These are phyloP conservation scores for Colletotrichum karsti DNA, from an alignment of 2,329 filamentous ascomycete species.

Conservation along the genomic window DNA sequence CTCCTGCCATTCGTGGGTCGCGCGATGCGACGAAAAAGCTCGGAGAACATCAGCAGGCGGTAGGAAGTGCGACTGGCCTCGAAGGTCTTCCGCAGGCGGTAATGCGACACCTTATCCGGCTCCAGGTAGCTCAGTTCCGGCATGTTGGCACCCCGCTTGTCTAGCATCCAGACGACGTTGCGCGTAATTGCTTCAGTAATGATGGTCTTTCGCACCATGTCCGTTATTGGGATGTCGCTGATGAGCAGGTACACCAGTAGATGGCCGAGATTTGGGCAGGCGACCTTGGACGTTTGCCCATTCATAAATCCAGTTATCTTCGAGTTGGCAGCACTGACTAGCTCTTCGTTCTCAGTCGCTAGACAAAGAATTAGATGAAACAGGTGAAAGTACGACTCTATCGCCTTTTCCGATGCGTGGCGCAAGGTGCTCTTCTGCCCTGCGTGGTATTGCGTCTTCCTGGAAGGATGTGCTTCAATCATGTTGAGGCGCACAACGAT, in stretches of 20 bases:
- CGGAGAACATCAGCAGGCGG: constrained; percentile 61
- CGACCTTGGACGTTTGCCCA: constrained; percentile 48
- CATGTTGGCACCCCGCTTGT: constrained; percentile 42
- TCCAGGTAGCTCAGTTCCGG: constrained; percentile 58
- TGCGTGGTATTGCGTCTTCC: neutral
- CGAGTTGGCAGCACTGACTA: constrained; percentile 49
- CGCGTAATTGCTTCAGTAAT: constrained; percentile 58
- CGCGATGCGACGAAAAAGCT: constrained; percentile 55
- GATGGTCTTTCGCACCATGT: constrained; percentile 47
- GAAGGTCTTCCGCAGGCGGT: constrained; percentile 57
- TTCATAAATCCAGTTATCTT: constrained; percentile 46
- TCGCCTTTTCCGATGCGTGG: constrained; percentile 45
- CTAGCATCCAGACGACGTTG: constrained; percentile 61
- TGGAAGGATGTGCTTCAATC: constrained; percentile 6
- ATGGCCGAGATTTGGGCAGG: constrained; percentile 57
- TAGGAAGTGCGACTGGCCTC: constrained; percentile 55
- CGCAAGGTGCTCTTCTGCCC: constrained; percentile 47
- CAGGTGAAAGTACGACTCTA: constrained; percentile 50
- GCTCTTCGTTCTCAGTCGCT: constrained; percentile 43
- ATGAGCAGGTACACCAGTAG: constrained; percentile 57
- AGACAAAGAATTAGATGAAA: constrained; percentile 60
- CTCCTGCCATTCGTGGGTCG: constrained; percentile 41
- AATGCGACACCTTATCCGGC: constrained; percentile 46
- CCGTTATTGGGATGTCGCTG: constrained; percentile 49
- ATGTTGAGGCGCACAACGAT: constrained; percentile 57